Evolutionary conservation across 257 asterid genomes (phyloP), one percentile per base, ranked within the genome.

Genomic region (Ligustrum vulgare): DNA sequence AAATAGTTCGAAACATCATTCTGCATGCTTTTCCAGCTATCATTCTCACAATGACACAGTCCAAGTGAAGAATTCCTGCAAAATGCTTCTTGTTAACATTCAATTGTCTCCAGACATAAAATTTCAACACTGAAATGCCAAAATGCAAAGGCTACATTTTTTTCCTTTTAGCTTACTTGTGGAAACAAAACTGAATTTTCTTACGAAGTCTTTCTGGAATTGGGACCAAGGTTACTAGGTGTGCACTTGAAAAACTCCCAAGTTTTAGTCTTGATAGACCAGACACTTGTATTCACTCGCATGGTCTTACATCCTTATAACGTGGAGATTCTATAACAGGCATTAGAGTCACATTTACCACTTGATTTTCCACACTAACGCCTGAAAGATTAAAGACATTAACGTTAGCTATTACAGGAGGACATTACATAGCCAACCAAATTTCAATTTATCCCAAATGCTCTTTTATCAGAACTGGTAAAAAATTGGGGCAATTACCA

Each of bases 61-160:
- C 87, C 96, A 76, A 82, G 91, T 54, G 97, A 91, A 54, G 89
- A 81, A 82, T 93, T 93, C 82, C 98, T 93, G 89, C 82, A 85
- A 62, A 80, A 77, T 8, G 78, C 16, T 67, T n/a, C 6, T 20
- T n/a, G 22, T 43, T 35, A n/a, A 41, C 16, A 25, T 75, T 49
- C 22, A 69, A 45, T 70, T 6, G 62, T 71, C 70, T 54, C 69
- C 33, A 64, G 20, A 49, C 8, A 75, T 31, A 47, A 68, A 34
- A 79, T 37, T 75, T 10, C n/a, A n/a, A 49, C 23, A 15, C 18
- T 11, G 58, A 54, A 43, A 75, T 56, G 77, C 39, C 54, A 70
- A 45, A 51, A 56, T 69, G 25, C 37, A 13, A 33, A 33, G 43
- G 35, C 37, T 15, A 47, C n/a, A 62, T 31, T 49, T 45, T 45